Evolutionary conservation across 1,284 basidiomycete species (phyloP).

Genomic region (Rhodotorula sp.): DNA sequence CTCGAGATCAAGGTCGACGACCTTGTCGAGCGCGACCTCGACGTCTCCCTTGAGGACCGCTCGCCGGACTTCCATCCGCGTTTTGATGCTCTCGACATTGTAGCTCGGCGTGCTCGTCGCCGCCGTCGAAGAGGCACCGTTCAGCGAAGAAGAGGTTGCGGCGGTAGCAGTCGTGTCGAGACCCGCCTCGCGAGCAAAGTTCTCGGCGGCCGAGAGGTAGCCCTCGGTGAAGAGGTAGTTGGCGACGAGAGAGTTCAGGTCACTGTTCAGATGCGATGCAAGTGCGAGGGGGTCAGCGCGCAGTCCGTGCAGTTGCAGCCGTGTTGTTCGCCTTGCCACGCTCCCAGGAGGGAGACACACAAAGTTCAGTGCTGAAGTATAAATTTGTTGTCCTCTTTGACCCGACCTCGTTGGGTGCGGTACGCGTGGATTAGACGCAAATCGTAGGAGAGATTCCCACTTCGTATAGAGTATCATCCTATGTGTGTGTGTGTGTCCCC

Average conservation of each 20-base stretch:
- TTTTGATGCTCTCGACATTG: slow-evolving; percentile 88
- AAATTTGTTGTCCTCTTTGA: slow-evolving; percentile 48
- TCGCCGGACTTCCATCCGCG: slow-evolving; percentile 88
- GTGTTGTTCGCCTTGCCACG: background rate
- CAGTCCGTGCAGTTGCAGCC: background rate
- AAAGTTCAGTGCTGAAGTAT: slow-evolving; percentile 54
- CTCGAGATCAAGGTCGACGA: slow-evolving; percentile 96
- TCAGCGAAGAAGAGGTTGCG: background rate
- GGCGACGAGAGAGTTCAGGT: slow-evolving; percentile 93
- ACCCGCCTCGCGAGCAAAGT: slow-evolving; percentile 85
- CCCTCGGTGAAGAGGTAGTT: slow-evolving; percentile 98
- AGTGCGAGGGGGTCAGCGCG: slow-evolving; percentile 42
- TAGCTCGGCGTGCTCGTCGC: background rate
- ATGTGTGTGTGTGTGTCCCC: background rate
- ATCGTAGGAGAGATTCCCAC: slow-evolving; percentile 63
- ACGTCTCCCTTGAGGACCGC: slow-evolving; percentile 92
- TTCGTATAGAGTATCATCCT: slow-evolving; percentile 56
- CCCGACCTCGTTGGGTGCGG: slow-evolving; percentile 17
- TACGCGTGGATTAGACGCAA: slow-evolving; percentile 52
- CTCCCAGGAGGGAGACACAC: background rate
- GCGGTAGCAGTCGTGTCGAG: slow-evolving; percentile 57
- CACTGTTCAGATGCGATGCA: slow-evolving; percentile 56
- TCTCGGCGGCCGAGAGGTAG: slow-evolving; percentile 91
- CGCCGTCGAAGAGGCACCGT: slow-evolving; percentile 50
- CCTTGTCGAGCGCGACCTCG: slow-evolving; percentile 85